Base-by-base conservation (phyloP, 108 stramenopile species). In the Aurantiochytrium sp. region DNA sequence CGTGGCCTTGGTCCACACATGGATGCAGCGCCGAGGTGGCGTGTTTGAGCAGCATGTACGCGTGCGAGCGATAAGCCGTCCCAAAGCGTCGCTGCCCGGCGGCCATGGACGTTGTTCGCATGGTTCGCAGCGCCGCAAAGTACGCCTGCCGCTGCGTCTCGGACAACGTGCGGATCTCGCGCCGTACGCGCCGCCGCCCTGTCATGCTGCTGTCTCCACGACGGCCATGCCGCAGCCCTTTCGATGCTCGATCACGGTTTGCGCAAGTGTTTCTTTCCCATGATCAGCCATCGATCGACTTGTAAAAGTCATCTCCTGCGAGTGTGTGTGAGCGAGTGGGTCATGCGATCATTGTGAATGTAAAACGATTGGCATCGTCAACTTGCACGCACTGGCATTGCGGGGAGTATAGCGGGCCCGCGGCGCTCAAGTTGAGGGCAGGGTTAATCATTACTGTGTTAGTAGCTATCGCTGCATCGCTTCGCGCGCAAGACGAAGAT, bases 1-100 rank as follows among this genome's bases (percentile, higher is more conserved):
- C 51, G 51, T 83, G 76, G 3, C 76, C 76, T 35, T 83, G 76
- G 51, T 83, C 76, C 76, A 83, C 51, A 45, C 76, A 83, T 45
- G 45, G 76, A 4, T 83, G 76, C 76, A 53, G 25, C 19, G 76
- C 76, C 45, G 76, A 83, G 4, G 51, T 53, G 49, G 76, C 76
- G 76, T 83, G 76, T 45, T 83, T 83, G 76, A 83, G 49, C 49
- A 53, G 45, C 49, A 83, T 14, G 51, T 53, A 83, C 4, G 45
- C 76, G 4, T 83, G 51, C 19, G 49, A 53, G 51, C 76, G 76
- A 23, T 83, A 83, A 6, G 76, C 76, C 4, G 19, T 0, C 14
- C 76, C 76, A 35, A 53, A 83, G 49, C 45, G 76, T 6, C n/a
- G 45, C 10, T 35, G 45, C 14, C 76, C 76, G 4, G 8, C 23